Evolutionary conservation across 1,139 yeast species (phyloP).

Genomic region (Suhomyces choctaworum): DNA sequence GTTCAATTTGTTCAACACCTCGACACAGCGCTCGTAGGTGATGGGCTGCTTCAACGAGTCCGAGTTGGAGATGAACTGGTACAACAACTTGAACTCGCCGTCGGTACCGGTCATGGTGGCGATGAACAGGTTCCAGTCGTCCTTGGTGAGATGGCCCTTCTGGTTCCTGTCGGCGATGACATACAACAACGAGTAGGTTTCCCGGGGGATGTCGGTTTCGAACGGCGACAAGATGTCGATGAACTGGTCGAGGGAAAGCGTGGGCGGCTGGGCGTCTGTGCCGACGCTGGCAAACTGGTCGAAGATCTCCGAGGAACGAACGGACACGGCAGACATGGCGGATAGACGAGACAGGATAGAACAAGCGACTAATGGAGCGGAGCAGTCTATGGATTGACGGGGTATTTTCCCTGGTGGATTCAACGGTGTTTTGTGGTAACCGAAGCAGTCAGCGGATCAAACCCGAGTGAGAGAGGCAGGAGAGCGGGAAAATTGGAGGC

Average conservation of each 20-base stretch:
- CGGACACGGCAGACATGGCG: constrained; percentile 3
- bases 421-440: no score
- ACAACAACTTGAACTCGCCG: constrained; percentile 59
- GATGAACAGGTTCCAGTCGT: constrained; percentile 63
- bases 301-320: constrained; percentile 31
- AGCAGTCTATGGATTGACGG: not conserved
- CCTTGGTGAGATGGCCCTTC: constrained; percentile 60
- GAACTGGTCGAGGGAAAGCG: constrained; percentile 40
- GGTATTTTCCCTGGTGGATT: no score
- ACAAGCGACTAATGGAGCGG: not conserved
- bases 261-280: constrained; percentile 17
- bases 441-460: no score
- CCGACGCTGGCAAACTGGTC: constrained; percentile 37
- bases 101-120: constrained; percentile 54
- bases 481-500: no score
- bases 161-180: constrained; percentile 61
- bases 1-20: constrained; percentile 39
- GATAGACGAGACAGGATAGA: not conserved
- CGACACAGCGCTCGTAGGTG: constrained; percentile 41
- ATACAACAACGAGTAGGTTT: constrained; percentile 52
- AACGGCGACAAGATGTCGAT: constrained; percentile 45
- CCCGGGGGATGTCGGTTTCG: constrained; percentile 42
- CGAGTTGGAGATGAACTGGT: constrained; percentile 16
- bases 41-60: constrained; percentile 11
- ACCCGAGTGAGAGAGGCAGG: no score